Conservation (phyloP, 495 filamentous ascomycete genomes). For the Aspergillus steynii region DNA sequence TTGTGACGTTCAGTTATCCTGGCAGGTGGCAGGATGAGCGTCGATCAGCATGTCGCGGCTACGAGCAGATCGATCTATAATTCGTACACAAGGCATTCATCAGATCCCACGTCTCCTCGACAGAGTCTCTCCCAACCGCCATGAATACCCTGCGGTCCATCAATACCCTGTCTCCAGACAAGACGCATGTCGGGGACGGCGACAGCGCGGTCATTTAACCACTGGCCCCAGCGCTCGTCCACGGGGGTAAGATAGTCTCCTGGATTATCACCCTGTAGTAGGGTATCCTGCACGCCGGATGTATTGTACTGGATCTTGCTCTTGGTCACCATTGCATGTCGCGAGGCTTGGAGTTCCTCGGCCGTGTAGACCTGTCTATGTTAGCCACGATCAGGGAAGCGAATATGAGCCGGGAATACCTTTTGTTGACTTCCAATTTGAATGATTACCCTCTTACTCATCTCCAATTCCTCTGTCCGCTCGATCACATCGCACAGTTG, state of each 20-base stretch:
- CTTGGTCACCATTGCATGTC: slow-evolving; percentile 12
- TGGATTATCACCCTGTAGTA: slow-evolving; percentile 29
- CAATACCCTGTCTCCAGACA: slow-evolving; percentile 45
- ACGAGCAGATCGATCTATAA: background rate
- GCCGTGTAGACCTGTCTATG: slow-evolving; percentile 24
- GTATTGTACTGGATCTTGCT: slow-evolving; percentile 45
- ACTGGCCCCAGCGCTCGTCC: slow-evolving; percentile 30
- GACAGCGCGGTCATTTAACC: slow-evolving; percentile 31
- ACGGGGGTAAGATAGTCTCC: slow-evolving; percentile 32
- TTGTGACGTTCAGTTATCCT: too few relatives aligned
- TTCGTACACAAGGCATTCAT: slow-evolving; percentile 31
- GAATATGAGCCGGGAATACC: slow-evolving; percentile 9
- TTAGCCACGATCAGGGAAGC: background rate
- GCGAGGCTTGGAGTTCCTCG: slow-evolving; percentile 20
- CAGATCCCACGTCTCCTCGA: slow-evolving; percentile 37
- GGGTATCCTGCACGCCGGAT: slow-evolving; percentile 37
- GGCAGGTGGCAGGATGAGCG: too few relatives aligned
- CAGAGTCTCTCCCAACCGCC: slow-evolving; percentile 47
- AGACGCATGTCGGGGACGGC: slow-evolving; percentile 35
- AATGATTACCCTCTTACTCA: slow-evolving; percentile 30
- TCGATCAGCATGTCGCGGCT: too few relatives aligned
- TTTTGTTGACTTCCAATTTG: slow-evolving; percentile 44
- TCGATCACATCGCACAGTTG: slow-evolving; percentile 35
- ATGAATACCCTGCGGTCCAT: slow-evolving; percentile 32
- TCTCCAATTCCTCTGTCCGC: slow-evolving; percentile 4